phyloP scores from a whole-genome alignment of 1,139 yeast species.

The Pichia terricola region DNA sequence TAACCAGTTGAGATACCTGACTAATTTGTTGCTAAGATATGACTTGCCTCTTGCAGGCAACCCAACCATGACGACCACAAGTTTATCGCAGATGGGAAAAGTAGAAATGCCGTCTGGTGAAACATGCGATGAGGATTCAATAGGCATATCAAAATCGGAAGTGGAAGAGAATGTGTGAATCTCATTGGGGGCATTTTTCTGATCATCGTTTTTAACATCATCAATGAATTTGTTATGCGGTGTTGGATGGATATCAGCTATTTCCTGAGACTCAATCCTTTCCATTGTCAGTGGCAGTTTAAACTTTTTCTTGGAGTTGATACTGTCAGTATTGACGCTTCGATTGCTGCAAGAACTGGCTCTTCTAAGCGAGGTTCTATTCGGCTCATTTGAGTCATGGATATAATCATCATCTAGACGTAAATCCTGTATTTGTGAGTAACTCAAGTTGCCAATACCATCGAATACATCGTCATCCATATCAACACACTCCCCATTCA shows the following conservation, averaged over 20 bases:
- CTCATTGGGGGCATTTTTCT: neutral
- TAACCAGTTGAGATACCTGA: constrained; percentile 82
- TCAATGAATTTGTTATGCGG: no score
- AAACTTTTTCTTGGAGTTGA: neutral
- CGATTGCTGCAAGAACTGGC: neutral
- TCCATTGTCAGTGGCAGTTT: constrained; percentile 3
- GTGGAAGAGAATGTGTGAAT: neutral
- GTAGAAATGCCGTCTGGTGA: constrained; percentile 73
- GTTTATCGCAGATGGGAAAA: constrained; percentile 17
- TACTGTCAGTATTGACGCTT: no score
- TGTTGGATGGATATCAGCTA: neutral
- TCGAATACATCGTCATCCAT: constrained; percentile 21
- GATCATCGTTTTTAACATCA: no score
- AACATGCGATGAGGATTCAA: constrained; percentile 74
- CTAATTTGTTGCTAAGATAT: constrained; percentile 79
- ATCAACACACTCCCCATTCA: neutral
- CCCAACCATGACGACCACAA: constrained; percentile 93
- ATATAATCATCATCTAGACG: neutral
- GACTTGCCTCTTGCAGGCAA: constrained; percentile 77
- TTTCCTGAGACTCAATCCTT: constrained; percentile 3
- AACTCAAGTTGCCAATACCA: constrained; percentile 2
- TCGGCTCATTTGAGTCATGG: neutral
- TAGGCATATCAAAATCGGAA: constrained; percentile 72
- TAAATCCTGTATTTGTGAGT: neutral
- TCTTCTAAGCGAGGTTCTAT: neutral